A percentile compares a stretch with the other conserved stretches of the same genome.
Conservation (phyloP, 495 filamentous ascomycete genomes). For the Podospora tetraspora region DNA sequence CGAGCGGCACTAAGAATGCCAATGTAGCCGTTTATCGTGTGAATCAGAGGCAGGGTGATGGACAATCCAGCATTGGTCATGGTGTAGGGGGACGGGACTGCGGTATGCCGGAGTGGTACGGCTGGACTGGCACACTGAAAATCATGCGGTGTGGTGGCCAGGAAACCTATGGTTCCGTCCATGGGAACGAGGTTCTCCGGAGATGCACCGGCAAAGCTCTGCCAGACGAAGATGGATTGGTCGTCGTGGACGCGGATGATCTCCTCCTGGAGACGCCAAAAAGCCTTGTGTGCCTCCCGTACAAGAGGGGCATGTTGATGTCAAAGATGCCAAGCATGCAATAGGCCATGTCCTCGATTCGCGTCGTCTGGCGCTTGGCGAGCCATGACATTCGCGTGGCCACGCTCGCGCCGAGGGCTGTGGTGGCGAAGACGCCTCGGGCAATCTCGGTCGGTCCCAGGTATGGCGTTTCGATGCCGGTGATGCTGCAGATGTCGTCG, state of each 20-base stretch:
- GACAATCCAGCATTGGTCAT: constrained; percentile 6
- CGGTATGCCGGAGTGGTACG: too few species aligned
- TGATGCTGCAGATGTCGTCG: constrained; percentile 12
- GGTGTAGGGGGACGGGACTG: neutral
- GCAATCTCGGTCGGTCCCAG: constrained; percentile 10
- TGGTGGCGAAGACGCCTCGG: neutral
- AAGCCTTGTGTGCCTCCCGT: constrained; percentile 26
- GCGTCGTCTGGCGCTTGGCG: constrained; percentile 18
- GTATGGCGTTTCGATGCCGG: constrained; percentile 18
- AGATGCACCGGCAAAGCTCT: neutral
- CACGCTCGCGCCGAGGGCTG: constrained; percentile 10
- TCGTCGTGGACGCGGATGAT: constrained; percentile 25
- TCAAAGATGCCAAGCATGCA: constrained; percentile 29
- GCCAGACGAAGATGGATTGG: constrained; percentile 28
- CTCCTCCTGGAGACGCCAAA: constrained; percentile 25
- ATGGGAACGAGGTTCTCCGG: too few species aligned
- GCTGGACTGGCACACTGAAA: neutral
- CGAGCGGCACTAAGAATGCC: neutral
- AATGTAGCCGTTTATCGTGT: neutral
- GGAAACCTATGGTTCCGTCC: neutral
- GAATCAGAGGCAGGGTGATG: neutral
- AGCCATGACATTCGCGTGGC: constrained; percentile 31
- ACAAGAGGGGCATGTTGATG: constrained; percentile 25
- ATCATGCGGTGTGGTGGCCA: neutral
- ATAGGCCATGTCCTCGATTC: constrained; percentile 26